These are phyloP conservation scores for Akanthomyces muscarius DNA, from an alignment of 2,329 filamentous ascomycete species.

Conservation along the genomic window DNA sequence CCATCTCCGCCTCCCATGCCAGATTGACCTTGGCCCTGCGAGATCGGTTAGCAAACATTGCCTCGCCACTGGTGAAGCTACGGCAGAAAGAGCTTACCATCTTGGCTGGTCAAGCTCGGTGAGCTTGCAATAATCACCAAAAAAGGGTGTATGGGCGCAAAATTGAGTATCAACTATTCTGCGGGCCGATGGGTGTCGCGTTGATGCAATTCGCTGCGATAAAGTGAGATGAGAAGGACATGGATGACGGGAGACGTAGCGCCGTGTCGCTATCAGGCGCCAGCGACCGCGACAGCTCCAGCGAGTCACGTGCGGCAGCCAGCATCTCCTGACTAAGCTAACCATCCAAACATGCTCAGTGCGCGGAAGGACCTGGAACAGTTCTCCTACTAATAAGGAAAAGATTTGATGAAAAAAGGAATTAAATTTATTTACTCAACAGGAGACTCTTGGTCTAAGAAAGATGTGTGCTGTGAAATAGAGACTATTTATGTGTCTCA, in stretches of 20 bases:
- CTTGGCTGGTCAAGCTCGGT: slow-evolving; percentile 29
- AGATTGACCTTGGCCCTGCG: slow-evolving; percentile 78
- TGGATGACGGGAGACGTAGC: slow-evolving; percentile 33
- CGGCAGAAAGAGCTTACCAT: slow-evolving; percentile 31
- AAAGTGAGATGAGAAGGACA: slow-evolving; percentile 24
- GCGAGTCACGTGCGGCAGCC: slow-evolving; percentile 29
- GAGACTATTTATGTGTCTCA: background rate
- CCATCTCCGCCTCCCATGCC: slow-evolving; percentile 78
- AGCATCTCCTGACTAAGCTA: slow-evolving; percentile 12
- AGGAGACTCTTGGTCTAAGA: background rate
- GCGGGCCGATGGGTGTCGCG: slow-evolving; percentile 21
- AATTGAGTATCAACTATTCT: background rate
- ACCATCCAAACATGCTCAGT: background rate
- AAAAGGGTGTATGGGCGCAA: background rate
- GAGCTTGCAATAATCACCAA: slow-evolving; percentile 22
- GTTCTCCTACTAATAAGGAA: background rate
- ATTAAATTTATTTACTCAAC: slow-evolving; percentile 6
- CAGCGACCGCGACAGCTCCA: slow-evolving; percentile 43
- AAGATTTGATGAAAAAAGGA: too few relatives aligned
- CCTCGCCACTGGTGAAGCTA: background rate
- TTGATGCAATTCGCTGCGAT: slow-evolving; percentile 23
- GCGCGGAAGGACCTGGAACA: background rate
- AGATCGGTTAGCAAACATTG: slow-evolving; percentile 16
- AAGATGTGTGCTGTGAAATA: background rate
- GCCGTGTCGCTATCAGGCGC: slow-evolving; percentile 35